Conservation (phyloP, 2,329 filamentous ascomycete species). For the Fusarium sulawesiense region DNA sequence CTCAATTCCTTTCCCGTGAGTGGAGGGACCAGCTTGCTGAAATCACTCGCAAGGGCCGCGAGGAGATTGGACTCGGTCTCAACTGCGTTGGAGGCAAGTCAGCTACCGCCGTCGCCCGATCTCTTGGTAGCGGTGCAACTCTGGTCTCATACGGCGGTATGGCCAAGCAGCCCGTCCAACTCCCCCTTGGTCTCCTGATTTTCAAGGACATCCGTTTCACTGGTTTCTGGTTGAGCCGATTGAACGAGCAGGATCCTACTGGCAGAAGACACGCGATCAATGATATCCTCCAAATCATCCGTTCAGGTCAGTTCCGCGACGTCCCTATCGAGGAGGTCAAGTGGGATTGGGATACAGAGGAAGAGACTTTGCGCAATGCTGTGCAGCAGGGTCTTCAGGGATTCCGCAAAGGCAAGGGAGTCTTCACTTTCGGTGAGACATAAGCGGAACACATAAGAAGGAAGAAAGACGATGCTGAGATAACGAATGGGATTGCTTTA, state of each 20-base stretch:
- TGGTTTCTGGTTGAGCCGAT: constrained; percentile 94
- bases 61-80: constrained; percentile 79
- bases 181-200: constrained; percentile 88
- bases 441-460: constrained; percentile 43
- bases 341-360: constrained; percentile 86
- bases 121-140: constrained; percentile 74
- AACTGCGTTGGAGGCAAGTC: constrained; percentile 96
- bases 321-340: constrained; percentile 82
- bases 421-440: constrained; percentile 82
- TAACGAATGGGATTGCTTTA: neutral
- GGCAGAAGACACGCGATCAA: constrained; percentile 85
- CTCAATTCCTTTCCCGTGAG: constrained; percentile 65
- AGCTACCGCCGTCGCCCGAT: constrained; percentile 81
- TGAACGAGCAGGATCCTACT: constrained; percentile 80
- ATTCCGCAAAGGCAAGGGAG: constrained; percentile 87
- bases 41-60: constrained; percentile 77
- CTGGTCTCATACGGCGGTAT: constrained; percentile 97
- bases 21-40: constrained; percentile 72
- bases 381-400: constrained; percentile 87
- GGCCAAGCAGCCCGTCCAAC: constrained; percentile 83
- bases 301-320: constrained; percentile 82
- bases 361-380: constrained; percentile 73
- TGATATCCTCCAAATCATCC: constrained; percentile 81
- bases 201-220: constrained; percentile 91
- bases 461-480: neutral